Evolutionary conservation across 345 rosid species (phyloP), one percentile per base, ranked within the genome.

Genomic region (Brassica carinata): DNA sequence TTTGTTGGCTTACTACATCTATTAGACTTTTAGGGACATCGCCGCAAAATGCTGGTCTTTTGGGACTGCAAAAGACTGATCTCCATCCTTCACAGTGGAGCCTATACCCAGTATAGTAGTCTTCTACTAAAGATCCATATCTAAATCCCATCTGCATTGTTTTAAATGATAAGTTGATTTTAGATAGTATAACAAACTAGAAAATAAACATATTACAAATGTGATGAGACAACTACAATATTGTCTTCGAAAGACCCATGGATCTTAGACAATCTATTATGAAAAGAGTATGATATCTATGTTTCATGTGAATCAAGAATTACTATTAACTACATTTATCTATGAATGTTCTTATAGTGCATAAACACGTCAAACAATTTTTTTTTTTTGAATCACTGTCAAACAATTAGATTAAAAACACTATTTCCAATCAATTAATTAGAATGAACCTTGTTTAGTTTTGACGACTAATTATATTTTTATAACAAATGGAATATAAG

Each of bases 81-180:
- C 68, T 86, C 98, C 97, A 94, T 3, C 94, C 96, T 69, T 89
- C 90, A 78, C 97, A 86, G 0, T 89, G 87, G 19, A 94, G 78
- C 10, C 18, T 63, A 55, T 76, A 89, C 0, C 93, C 89, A 3
- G 98, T 90, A 79, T 77, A 87, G 64, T 53, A 87, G 78, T 92
- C 96, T 80, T 94, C 98, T 11, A 88, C 91, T 45, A 94, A 53
- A 0, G 97, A 87, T 0, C 97, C 97, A 72, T 92, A 94, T 58
- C 89, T 80, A 10, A 83, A 84, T 0, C 98, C 98, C 29, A 80
- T 81, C 94, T 92, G 82, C 70, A 77, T 15, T 5, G 38, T 61
- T 69, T 69, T 59, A 2, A 57, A 67, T 27, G 13, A 67, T 57
- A 23, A 6, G 5, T 30, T 18, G 0, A 2, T 58, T 34, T 51